Base-by-base conservation (phyloP, 169 alveolate species). In the Plasmodium coatneyi region DNA sequence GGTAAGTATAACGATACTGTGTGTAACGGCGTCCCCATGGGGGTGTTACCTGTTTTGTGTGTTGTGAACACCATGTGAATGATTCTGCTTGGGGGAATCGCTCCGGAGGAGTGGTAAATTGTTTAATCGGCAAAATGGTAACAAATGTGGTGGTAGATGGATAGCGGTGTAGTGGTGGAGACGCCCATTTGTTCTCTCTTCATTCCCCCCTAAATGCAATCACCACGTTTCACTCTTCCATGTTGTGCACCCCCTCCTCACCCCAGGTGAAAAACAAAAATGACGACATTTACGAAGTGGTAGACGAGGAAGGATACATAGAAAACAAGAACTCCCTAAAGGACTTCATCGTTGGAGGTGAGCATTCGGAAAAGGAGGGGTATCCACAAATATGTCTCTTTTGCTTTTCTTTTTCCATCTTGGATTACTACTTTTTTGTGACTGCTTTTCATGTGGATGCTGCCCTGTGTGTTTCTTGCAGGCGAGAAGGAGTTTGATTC, bases 401-500 rank as follows among this genome's bases (percentile, higher is more conserved):
- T 16, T 82, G 3, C 0, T 7, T 52, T 0, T 7, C 1, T 1
- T n/a, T 0, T 25, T 3, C 39, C 9, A 2, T 5, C 6, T 25
- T 16, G 19, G 32, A 16, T 49, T 3, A 5, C 46, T 32, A 9
- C 41, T 54, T 22, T 36, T 54, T 22, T 36, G 60, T 10, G n/a
- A 46, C 56, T 46, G 56, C 56, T 12, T 12, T 46, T 12, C 56
- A 6, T 1, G 14, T 41, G 12, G 14, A 5, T 10, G n/a, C 32
- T 0, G 16, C 76, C 14, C 16, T 79, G 2, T 7, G 12, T 49
- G 32, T 16, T n/a, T 30, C 72, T 74, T 39, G 28, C 46, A 87
- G 93, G 81, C 19, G 93, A 87, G 5, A 87, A 90, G 39, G 91
- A 90, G 10, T 90, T 80, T 25, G 95, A 90, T 43, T 90, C 95